Evolutionary conservation across 495 filamentous ascomycete genomes (phyloP), one percentile per base, ranked within the genome.

Genomic region (Astrocystis sublimbata): DNA sequence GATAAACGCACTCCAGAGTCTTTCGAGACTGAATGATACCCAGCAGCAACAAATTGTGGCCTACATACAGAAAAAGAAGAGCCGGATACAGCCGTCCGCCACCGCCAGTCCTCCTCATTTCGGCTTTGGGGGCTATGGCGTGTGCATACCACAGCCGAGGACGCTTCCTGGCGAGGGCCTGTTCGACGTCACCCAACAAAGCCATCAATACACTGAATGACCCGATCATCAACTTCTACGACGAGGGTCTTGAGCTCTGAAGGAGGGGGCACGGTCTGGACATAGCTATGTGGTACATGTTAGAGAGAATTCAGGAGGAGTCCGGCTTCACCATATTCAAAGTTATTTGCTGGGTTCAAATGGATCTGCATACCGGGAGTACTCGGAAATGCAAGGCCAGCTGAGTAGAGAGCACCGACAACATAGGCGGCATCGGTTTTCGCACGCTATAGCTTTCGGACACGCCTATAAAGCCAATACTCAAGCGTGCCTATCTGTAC

Each of bases 31-130:
- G 33, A 70, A 46, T 26, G 62, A 68, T 31, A 57, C 53, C 15
- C 70, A 72, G 33, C 70, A 70, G 28, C 63, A 67, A 51, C 61
- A 72, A 4, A 54, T 65, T 10, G 33, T 70, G 19, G 61, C 53
- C 26, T 57, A 63, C 52, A 54, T 72, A 56, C 70, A 66, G 41
- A 70, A 72, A 60, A 72, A 53, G 35, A 65, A 64, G 51, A 38
- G 31, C 21, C 23, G 60, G 17, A 38, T 61, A 41, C 63, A 59
- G 12, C 61, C 55, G 26, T 19, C 58, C 28, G 33, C 59, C 13
- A 43, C 31, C 23, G 63, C 63, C 17, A 64, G 63, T 41, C 38
- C 38, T 19, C 15, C 65, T 13, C 65, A 67, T 15, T 60, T 63
- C 50, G 55, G 49, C 12, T 68, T 66, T 35, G 46, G 40, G 6